Evolutionary conservation across 2,329 filamentous ascomycete genomes (phyloP), one percentile per base, ranked within the genome.

Genomic region (Penicillium sp.): DNA sequence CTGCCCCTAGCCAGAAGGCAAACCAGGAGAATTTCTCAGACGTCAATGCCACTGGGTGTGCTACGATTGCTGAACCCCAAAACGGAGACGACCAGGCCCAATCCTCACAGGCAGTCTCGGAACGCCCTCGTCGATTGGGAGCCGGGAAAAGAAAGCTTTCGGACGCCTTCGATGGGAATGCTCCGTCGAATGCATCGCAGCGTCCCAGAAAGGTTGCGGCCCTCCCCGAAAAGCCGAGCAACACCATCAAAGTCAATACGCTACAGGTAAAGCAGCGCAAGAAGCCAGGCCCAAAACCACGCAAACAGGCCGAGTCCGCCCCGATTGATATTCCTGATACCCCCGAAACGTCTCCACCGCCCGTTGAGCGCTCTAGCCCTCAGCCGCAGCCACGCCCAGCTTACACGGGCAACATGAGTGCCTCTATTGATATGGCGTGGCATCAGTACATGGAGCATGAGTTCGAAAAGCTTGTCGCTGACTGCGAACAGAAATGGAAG

Each of bases 201-300:
- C 46, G n/a, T 30, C 23, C 40, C 18, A 43, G 18, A 23, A 43
- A 23, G 18, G 20, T 12, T 20, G 40, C 40, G 11, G 18, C 18
- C 4, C 18, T 21, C 18, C 23, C 30, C 3, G 2, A 33, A 14
- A n/a, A n/a, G 11, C 7, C 43, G 2, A 16, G 24, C 23, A 30
- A 26, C 33, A 46, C 23, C 51, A 33, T 43, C 38, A 38, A 8
- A 33, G 26, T 14, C 30, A 35, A 35, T 16, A 35, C 30, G 30
- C 30, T 16, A 28, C 8, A 21, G 30, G 11, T 2, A 8, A 18
- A 38, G 47, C 43, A 55, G n/a, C 9, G 18, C 14, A 55, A 43
- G 30, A 55, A 55, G 12, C 52, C 52, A 8, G 52, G 30, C 3
- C 52, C 11, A 7, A 54, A 54, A 23, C 43, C 52, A 16, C 52